A percentile compares a stretch with the other conserved stretches of the same genome.
phyloP scores from a whole-genome alignment of 768 basidiomycete genomes.

The Leccinum subtestaceum region DNA sequence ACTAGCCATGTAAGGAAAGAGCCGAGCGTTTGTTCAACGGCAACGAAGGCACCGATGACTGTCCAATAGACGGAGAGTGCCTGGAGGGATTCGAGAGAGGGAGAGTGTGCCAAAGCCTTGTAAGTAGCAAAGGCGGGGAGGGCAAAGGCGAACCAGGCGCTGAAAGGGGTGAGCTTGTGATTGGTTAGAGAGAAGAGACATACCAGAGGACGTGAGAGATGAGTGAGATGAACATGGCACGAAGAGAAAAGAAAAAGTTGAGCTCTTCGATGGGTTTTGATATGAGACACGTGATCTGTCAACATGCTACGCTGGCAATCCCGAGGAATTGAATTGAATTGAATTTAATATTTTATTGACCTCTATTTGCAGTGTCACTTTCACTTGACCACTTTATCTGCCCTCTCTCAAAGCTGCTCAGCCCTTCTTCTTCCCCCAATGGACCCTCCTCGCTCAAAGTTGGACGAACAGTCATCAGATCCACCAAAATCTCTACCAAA shows the following conservation, averaged over 20 bases:
- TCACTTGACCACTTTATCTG: conserved; percentile 10
- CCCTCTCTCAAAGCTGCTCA: conserved; percentile 39
- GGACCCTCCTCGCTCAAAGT: conserved; percentile 38
- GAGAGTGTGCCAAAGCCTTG: conserved; percentile 59
- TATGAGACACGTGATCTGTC: background rate
- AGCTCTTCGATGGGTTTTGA: too few species aligned
- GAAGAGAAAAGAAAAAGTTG: background rate
- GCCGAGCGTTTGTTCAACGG: conserved; percentile 61
- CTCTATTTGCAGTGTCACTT: background rate
- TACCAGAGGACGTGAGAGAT: conserved; percentile 52
- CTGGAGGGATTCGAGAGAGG: conserved; percentile 52
- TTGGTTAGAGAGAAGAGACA: background rate
- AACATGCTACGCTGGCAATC: background rate
- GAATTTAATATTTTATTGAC: conserved; percentile 16
- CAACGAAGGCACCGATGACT: conserved; percentile 56
- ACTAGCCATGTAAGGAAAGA: conserved; percentile 65
- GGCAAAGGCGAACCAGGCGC: conserved; percentile 71
- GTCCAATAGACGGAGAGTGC: conserved; percentile 63
- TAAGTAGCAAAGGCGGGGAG: conserved; percentile 63
- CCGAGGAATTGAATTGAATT: background rate
- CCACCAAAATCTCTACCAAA: conserved; percentile 40
- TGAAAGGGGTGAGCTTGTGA: conserved; percentile 18
- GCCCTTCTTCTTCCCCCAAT: conserved; percentile 8
- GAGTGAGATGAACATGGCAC: conserved; percentile 40
- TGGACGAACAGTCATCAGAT: conserved; percentile 48